A percentile compares a stretch with the other conserved stretches of the same genome.
These are phyloP conservation scores for Fomes fomentarius DNA, from an alignment of 1,284 basidiomycete species.

Conservation along the genomic window DNA sequence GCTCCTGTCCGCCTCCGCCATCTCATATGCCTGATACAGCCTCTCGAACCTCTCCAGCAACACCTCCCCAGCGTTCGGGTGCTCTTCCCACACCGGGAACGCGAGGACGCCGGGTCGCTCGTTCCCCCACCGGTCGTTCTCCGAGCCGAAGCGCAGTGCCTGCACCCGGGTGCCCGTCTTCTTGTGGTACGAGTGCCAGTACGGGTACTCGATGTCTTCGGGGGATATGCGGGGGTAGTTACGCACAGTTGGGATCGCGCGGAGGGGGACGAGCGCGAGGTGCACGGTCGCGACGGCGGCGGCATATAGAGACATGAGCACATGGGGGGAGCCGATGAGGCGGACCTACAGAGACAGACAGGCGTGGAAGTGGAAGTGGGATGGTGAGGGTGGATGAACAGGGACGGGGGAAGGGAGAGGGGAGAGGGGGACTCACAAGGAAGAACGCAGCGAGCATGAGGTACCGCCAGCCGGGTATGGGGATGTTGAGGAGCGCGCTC, in stretches of 20 bases:
- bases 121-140: slow-evolving; percentile 57
- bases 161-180: slow-evolving; percentile 12
- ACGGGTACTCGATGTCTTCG: slow-evolving; percentile 15
- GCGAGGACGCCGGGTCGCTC: slow-evolving; percentile 52
- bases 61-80: slow-evolving; percentile 45
- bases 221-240: slow-evolving; percentile 12
- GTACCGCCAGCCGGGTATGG: slow-evolving; percentile 25
- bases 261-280: slow-evolving; percentile 56
- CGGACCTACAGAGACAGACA: slow-evolving; percentile 53
- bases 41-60: slow-evolving; percentile 61
- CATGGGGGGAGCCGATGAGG: slow-evolving; percentile 63
- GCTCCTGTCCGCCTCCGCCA: slow-evolving; percentile 8
- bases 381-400: too few species aligned
- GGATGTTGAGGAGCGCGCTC: slow-evolving; percentile 23
- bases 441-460: slow-evolving; percentile 69
- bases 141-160: slow-evolving; percentile 56
- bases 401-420: too few species aligned
- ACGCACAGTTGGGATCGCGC: slow-evolving; percentile 41
- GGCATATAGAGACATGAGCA: slow-evolving; percentile 61
- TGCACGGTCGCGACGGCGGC: slow-evolving; percentile 70
- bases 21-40: slow-evolving; percentile 41
- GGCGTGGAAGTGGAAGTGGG: background rate
- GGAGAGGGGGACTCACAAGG: slow-evolving; percentile 56
- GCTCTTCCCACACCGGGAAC: slow-evolving; percentile 54
- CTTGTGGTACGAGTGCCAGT: slow-evolving; percentile 16